Conservation (phyloP, 1,284 basidiomycete genomes). For the Coniferiporia weirii region DNA sequence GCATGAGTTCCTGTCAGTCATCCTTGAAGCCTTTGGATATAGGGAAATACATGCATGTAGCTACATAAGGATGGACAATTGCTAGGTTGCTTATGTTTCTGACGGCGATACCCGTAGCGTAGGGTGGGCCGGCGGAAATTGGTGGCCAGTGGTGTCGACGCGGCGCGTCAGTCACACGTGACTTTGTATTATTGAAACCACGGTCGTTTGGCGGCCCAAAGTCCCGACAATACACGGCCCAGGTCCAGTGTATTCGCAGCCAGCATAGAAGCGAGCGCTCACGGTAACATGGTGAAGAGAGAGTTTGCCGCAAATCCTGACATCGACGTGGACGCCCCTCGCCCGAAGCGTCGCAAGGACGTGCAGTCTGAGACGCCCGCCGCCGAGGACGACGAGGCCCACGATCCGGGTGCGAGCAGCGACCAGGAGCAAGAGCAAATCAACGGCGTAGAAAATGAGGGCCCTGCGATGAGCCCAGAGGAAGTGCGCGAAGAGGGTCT, state of each 20-base stretch:
- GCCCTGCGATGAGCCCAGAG: conserved; percentile 32
- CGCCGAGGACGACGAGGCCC: conserved; percentile 21
- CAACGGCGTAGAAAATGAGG: conserved; percentile 22
- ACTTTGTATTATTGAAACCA: neutral
- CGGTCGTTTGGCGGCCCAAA: neutral
- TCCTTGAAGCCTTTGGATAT: no score
- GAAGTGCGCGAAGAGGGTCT: conserved; percentile 55
- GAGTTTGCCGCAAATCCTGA: conserved; percentile 48
- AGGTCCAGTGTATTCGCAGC: neutral
- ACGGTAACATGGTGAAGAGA: conserved; percentile 56
- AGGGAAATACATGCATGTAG: no score
- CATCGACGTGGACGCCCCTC: conserved; percentile 52
- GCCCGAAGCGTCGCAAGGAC: conserved; percentile 66
- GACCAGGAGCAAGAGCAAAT: conserved; percentile 21
- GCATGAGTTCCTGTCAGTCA: no score
- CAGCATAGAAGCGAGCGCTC: neutral
- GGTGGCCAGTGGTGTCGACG: no score
- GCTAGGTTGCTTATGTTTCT: no score
- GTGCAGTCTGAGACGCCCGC: conserved; percentile 24
- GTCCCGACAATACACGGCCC: neutral
- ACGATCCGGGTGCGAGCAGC: conserved; percentile 12
- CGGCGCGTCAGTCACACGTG: neutral
- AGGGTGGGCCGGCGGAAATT: no score
- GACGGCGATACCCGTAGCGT: no score
- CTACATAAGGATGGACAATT: no score